These are phyloP conservation scores for Rubia peregrina DNA, from an alignment of 305 asterid species.

Conservation along the genomic window DNA sequence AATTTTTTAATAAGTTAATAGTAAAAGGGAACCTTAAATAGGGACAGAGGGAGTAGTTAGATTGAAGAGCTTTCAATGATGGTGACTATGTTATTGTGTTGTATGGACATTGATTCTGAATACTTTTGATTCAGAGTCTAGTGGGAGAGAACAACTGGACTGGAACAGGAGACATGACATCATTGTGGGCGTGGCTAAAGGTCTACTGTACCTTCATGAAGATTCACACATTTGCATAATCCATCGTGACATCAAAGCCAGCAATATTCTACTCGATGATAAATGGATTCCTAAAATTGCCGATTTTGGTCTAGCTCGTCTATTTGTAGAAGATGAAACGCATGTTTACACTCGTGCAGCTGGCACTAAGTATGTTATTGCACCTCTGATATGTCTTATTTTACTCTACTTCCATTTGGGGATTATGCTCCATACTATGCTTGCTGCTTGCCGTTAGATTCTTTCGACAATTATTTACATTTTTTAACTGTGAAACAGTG, in stretches of 20 bases:
- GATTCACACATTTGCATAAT: slow-evolving; percentile 69
- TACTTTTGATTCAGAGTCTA: slow-evolving; percentile 43
- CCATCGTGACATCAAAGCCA: slow-evolving; percentile 89
- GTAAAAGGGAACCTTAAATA: too few relatives aligned
- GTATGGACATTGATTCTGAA: slow-evolving; percentile 14
- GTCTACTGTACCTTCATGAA: slow-evolving; percentile 85
- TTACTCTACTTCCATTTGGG: background rate
- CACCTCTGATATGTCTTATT: background rate
- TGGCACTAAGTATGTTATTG: slow-evolving; percentile 67
- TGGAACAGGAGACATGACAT: slow-evolving; percentile 83
- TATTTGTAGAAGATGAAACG: slow-evolving; percentile 65
- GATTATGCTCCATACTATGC: background rate
- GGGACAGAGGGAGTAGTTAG: background rate
- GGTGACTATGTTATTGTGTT: background rate
- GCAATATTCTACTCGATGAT: slow-evolving; percentile 92
- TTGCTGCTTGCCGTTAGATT: slow-evolving; percentile 10
- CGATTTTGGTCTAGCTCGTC: slow-evolving; percentile 95
- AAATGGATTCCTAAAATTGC: slow-evolving; percentile 94
- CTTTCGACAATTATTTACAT: background rate
- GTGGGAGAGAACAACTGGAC: slow-evolving; percentile 38
- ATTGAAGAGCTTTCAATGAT: background rate
- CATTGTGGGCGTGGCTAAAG: slow-evolving; percentile 75
- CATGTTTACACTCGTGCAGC: slow-evolving; percentile 82
- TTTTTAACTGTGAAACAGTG: slow-evolving; percentile 47
- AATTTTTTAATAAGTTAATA: too few relatives aligned